Percentiles rank a stretch among this genome's conserved stretches.
phyloP scores from a whole-genome alignment of 179 eudicot species.

The Vitellaria paradoxa region DNA sequence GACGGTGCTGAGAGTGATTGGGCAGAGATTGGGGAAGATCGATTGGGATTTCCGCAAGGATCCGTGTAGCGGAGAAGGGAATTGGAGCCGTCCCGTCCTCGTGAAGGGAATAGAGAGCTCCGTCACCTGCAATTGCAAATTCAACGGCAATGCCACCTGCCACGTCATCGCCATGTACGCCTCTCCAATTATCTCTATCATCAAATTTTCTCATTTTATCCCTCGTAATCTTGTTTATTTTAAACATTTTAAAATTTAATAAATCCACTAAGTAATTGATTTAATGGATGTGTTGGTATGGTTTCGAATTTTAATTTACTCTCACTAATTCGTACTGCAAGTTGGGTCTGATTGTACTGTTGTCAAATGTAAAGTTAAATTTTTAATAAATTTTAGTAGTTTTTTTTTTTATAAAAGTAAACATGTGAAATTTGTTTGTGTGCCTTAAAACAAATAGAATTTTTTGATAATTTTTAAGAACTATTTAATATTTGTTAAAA shows the following conservation, averaged over 20 bases:
- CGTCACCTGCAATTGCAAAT: slow-evolving; percentile 46
- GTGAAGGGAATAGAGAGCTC: slow-evolving; percentile 33
- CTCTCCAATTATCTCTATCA: background rate
- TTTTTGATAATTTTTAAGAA: too few relatives aligned
- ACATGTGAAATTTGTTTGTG: too few relatives aligned
- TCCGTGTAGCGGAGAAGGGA: slow-evolving; percentile 48
- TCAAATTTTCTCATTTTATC: too few relatives aligned
- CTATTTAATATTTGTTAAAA: too few relatives aligned
- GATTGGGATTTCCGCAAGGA: slow-evolving; percentile 49
- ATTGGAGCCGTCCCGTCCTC: slow-evolving; percentile 26
- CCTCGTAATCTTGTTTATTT: background rate
- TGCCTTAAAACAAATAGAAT: too few relatives aligned
- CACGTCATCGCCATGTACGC: slow-evolving; percentile 39
- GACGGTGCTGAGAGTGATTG: slow-evolving; percentile 34
- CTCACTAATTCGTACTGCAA: too few relatives aligned
- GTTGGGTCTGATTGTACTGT: too few relatives aligned
- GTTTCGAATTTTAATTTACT: too few relatives aligned
- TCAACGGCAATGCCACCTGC: slow-evolving; percentile 38
- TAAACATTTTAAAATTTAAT: background rate
- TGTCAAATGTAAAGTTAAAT: too few relatives aligned
- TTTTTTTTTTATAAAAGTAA: too few relatives aligned
- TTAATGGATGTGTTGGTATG: background rate
- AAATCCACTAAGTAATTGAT: too few relatives aligned
- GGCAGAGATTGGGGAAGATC: slow-evolving; percentile 30
- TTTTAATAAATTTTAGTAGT: too few relatives aligned